Conservation (phyloP, 2,329 filamentous ascomycete species). For the Exophiala alcalophila region DNA sequence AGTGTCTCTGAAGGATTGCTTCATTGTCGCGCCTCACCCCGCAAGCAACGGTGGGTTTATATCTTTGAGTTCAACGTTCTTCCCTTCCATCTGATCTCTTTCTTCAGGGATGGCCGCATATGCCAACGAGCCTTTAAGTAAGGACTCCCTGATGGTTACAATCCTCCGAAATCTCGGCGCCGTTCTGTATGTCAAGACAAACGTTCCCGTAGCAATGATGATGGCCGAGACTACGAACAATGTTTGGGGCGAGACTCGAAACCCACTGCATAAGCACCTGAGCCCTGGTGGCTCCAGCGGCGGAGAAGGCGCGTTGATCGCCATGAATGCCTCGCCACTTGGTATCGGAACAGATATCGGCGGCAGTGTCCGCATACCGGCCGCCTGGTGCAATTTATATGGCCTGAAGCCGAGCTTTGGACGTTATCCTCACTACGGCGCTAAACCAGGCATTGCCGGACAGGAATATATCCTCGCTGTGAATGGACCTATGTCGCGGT, state of each 20-base stretch:
- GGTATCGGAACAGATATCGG: constrained; percentile 43
- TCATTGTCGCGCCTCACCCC: constrained; percentile 32
- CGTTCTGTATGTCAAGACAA: constrained; percentile 54
- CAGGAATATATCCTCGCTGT: constrained; percentile 41
- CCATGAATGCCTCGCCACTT: constrained; percentile 34
- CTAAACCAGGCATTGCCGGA: constrained; percentile 38
- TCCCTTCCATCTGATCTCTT: no score
- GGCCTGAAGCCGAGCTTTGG: constrained; percentile 42
- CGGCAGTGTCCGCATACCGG: constrained; percentile 41
- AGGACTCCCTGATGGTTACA: constrained; percentile 36
- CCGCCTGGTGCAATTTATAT: constrained; percentile 39
- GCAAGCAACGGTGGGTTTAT: constrained; percentile 37
- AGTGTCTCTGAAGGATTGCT: constrained; percentile 56
- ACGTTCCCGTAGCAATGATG: constrained; percentile 50
- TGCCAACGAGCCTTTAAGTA: constrained; percentile 35
- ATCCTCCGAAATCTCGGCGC: constrained; percentile 44
- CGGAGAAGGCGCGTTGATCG: constrained; percentile 38
- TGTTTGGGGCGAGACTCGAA: constrained; percentile 43
- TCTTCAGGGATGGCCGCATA: constrained; percentile 39
- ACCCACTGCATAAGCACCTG: constrained; percentile 36
- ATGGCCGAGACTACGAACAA: constrained; percentile 45
- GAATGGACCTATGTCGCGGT: constrained; percentile 41
- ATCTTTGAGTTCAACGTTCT: no score
- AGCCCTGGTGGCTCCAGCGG: constrained; percentile 39
- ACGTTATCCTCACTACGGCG: constrained; percentile 39